Evolutionary conservation across 1,139 yeast species (phyloP).

Genomic region (Kodamaea sp.): DNA sequence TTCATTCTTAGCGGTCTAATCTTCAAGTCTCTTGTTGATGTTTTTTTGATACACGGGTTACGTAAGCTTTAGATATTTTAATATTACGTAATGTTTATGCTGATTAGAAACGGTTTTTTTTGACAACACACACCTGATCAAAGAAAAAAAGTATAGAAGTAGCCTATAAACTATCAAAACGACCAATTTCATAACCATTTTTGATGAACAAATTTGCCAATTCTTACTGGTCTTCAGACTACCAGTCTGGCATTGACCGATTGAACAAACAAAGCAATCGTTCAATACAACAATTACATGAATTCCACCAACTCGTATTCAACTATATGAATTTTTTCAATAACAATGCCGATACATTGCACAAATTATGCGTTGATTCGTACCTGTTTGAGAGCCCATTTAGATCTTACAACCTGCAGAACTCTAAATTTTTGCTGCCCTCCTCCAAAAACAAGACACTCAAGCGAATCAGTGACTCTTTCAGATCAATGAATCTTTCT

Average conservation of each 20-base stretch:
- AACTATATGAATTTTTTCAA: conserved; percentile 37
- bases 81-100: background rate
- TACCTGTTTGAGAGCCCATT: conserved; percentile 24
- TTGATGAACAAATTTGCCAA: conserved; percentile 26
- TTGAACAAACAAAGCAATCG: conserved; percentile 29
- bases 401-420: conserved; percentile 11
- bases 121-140: conserved; percentile 1
- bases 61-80: no score
- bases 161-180: background rate
- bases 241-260: conserved; percentile 32
- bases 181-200: background rate
- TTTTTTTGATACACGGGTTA: no score
- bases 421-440: conserved; percentile 2
- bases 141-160: background rate
- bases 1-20: background rate
- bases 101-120: background rate
- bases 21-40: no score
- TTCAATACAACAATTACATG: conserved; percentile 42
- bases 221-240: conserved; percentile 45
- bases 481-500: conserved; percentile 6
- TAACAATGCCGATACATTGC: conserved; percentile 35
- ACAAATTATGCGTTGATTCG: conserved; percentile 24
- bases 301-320: conserved; percentile 38
- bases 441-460: conserved; percentile 9
- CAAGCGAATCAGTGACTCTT: conserved; percentile 13